Conservation (phyloP, 2,329 filamentous ascomycete genomes). For the Xylaria sp. region DNA sequence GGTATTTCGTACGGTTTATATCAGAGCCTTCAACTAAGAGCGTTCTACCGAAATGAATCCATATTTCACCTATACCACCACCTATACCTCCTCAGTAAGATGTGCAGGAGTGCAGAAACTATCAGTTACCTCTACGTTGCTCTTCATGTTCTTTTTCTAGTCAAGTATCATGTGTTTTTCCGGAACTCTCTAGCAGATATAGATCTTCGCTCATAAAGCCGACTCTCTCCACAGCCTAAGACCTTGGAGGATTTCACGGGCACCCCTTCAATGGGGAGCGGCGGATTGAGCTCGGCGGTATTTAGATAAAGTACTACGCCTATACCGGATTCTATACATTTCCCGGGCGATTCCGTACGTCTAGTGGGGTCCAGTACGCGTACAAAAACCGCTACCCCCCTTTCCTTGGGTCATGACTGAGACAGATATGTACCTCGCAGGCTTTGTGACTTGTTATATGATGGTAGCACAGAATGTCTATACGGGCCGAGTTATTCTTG, state of each 20-base stretch:
- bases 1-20: neutral
- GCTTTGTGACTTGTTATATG: too few species aligned
- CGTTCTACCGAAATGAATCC: neutral
- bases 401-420: neutral
- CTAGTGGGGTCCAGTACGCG: neutral
- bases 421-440: neutral
- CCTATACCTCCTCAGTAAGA: too few species aligned
- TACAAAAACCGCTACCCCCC: neutral
- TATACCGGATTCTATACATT: neutral
- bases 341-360: neutral
- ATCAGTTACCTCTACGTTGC: too few species aligned
- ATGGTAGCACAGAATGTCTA: too few species aligned
- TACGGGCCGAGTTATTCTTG: too few species aligned
- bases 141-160: too few species aligned
- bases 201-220: neutral
- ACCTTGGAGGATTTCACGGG: neutral
- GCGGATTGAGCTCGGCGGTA: conserved; percentile 1
- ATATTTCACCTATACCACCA: neutral
- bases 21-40: neutral
- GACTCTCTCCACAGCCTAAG: neutral
- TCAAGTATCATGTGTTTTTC: too few species aligned
- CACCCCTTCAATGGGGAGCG: neutral
- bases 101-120: too few species aligned
- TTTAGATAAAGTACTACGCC: neutral
- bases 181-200: too few species aligned